Conservation (phyloP, 768 basidiomycete genomes). For the Termitomyces sp. region DNA sequence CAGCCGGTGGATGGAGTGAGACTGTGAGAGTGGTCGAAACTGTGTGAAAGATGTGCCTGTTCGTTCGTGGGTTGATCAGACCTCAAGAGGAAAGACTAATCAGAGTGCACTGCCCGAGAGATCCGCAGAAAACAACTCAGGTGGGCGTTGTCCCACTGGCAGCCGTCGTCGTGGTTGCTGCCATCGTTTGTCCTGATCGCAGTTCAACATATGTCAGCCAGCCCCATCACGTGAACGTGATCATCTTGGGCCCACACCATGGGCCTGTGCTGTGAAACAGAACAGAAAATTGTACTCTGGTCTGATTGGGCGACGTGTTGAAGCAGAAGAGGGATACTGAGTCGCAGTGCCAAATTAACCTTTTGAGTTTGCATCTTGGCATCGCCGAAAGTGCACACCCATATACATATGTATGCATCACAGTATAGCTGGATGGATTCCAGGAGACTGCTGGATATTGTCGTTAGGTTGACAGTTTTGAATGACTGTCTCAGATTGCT, state of each 20-base stretch:
- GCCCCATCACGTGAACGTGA: not conserved
- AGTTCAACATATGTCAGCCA: not conserved
- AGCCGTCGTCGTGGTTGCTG: not conserved
- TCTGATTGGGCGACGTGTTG: too few relatives aligned
- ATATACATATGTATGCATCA: not conserved
- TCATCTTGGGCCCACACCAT: too few relatives aligned
- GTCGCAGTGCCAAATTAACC: not conserved
- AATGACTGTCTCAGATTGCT: not conserved
- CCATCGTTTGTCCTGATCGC: not conserved
- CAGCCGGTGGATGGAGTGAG: not conserved
- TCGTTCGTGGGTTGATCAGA: not conserved
- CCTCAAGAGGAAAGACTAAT: not conserved
- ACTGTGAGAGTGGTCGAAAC: not conserved
- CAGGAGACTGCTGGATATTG: not conserved
- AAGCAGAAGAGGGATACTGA: not conserved
- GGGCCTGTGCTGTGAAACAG: not conserved
- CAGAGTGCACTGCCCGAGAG: not conserved
- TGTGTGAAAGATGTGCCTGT: conserved; percentile 5
- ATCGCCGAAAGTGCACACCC: not conserved
- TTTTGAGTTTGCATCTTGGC: not conserved
- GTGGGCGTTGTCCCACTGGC: not conserved
- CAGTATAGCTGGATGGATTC: not conserved
- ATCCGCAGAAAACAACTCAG: not conserved
- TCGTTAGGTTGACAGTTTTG: not conserved
- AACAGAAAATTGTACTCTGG: not conserved